Evolutionary conservation across 441 rosid species (phyloP).

Genomic region (Pelargonium cotyledonis): DNA sequence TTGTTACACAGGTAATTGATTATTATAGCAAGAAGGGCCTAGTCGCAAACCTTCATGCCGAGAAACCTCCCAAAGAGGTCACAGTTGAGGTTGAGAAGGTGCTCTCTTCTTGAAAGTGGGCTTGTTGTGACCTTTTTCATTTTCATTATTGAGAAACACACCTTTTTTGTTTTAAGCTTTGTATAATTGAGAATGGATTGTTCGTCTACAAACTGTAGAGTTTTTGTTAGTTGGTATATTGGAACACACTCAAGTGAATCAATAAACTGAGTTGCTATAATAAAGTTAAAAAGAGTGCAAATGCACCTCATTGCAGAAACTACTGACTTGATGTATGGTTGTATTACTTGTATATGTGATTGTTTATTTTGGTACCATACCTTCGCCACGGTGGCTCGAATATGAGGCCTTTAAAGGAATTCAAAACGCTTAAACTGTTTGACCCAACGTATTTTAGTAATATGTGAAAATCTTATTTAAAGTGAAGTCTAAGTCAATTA

Average conservation of each 20-base stretch:
- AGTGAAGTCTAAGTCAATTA: too few species aligned
- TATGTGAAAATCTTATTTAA: too few species aligned
- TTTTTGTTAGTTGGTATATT: not conserved
- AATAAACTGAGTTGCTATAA: not conserved
- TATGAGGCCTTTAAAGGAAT: too few species aligned
- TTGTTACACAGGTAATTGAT: slow-evolving; percentile 38
- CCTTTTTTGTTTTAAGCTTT: not conserved
- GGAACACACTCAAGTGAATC: not conserved
- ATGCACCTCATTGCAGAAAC: too few species aligned
- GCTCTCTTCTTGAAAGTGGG: slow-evolving; percentile 27
- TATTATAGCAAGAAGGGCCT: slow-evolving; percentile 44
- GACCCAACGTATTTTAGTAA: too few species aligned
- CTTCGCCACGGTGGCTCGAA: too few species aligned
- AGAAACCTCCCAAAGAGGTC: slow-evolving; percentile 48
- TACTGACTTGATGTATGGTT: too few species aligned
- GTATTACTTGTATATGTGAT: too few species aligned
- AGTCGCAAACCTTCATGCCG: slow-evolving; percentile 40
- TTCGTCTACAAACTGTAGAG: not conserved
- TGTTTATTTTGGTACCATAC: too few species aligned
- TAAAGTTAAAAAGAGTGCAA: not conserved
- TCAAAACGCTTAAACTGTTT: too few species aligned
- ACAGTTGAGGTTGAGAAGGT: slow-evolving; percentile 50
- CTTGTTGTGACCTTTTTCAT: not conserved
- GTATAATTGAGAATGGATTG: not conserved
- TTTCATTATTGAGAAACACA: not conserved